Base-by-base conservation (phyloP, 768 basidiomycete genomes). In the Tulasnella sp. region DNA sequence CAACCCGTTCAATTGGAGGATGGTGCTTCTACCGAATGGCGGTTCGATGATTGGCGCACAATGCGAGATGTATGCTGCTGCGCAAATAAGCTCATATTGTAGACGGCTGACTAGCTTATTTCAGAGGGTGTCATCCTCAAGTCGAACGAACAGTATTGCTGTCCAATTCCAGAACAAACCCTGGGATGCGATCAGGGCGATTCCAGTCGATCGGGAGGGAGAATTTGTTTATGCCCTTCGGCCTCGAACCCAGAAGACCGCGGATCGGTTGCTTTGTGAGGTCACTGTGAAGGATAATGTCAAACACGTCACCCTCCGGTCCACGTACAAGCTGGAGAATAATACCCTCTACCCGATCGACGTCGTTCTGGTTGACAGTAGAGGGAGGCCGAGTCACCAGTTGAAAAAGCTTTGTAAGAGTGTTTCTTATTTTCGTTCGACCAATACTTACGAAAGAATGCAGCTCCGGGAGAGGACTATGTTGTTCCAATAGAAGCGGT, bases 1-100 rank as follows among this genome's bases (percentile, higher is more conserved):
- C 80, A 84, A 22, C 83, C 89, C 42, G 88, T 91, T 64, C 90
- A 92, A 83, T 87, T 99, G 50, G 87, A 90, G 28, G 90, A 96
- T 82, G 93, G 93, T 50, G 89, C 94, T 83, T 91, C 89, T 11
- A 88, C 95, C 5, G 97, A 98, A 80, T 99, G 98, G 98, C 89
- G 98, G 79, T 98, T 99, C 83, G 96, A 98, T 84, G 97, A 99
- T 84, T 96, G 96, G 93, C 93, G 93, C 85, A 93, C 93, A 5
- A 92, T 94, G 88, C 92, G 98, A 84, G 98, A 99, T 88, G 96
- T 96, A 84, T 81, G 88, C 78, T 9, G 18, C 34, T 58, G 42
- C 24, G 31, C 64, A 69, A 31, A 48, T 40, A 42, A 64, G 77
- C 44, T 8, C 41, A 11, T 12, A 4, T n/a, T 22, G 40, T 31